Evolutionary conservation across 2,329 filamentous ascomycete genomes (phyloP).

Genomic region (Aureobasidium uvarum): DNA sequence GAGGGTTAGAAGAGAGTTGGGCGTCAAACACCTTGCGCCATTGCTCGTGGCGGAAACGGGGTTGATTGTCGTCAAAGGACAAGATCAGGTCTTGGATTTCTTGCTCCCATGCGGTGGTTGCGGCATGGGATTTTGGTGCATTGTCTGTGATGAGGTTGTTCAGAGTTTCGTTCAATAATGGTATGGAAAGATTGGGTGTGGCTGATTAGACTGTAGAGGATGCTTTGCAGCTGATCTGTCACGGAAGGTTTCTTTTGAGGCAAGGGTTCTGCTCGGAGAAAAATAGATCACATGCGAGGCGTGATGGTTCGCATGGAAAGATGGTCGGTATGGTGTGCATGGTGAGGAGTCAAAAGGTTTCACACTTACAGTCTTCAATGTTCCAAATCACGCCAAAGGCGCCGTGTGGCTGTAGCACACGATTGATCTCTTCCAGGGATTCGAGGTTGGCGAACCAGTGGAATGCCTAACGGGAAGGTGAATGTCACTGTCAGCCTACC

Average conservation of each 20-base stretch:
- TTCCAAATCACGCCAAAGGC: slow-evolving; percentile 71
- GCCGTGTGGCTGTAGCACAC: slow-evolving; percentile 60
- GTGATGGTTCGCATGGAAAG: background rate
- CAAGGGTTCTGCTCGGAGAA: slow-evolving; percentile 28
- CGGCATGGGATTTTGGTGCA: slow-evolving; percentile 56
- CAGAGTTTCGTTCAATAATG: background rate
- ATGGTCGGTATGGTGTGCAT: background rate
- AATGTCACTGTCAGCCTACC: slow-evolving; percentile 28
- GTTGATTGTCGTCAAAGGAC: slow-evolving; percentile 56
- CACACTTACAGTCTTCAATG: slow-evolving; percentile 62
- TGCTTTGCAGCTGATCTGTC: background rate
- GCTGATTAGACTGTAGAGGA: slow-evolving; percentile 36
- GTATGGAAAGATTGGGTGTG: background rate
- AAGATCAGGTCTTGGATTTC: slow-evolving; percentile 60
- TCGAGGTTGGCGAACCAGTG: slow-evolving; percentile 65
- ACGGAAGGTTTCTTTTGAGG: background rate
- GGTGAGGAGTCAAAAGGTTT: background rate
- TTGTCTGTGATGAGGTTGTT: slow-evolving; percentile 50
- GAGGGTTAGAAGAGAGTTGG: slow-evolving; percentile 54
- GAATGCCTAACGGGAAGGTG: slow-evolving; percentile 37
- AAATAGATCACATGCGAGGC: slow-evolving; percentile 25
- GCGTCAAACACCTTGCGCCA: slow-evolving; percentile 66
- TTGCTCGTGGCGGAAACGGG: slow-evolving; percentile 63
- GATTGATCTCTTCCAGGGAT: slow-evolving; percentile 64
- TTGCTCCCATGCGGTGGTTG: slow-evolving; percentile 61